Evolutionary conservation across 495 filamentous ascomycete species (phyloP).

Genomic region (Aspergillus hancockii): DNA sequence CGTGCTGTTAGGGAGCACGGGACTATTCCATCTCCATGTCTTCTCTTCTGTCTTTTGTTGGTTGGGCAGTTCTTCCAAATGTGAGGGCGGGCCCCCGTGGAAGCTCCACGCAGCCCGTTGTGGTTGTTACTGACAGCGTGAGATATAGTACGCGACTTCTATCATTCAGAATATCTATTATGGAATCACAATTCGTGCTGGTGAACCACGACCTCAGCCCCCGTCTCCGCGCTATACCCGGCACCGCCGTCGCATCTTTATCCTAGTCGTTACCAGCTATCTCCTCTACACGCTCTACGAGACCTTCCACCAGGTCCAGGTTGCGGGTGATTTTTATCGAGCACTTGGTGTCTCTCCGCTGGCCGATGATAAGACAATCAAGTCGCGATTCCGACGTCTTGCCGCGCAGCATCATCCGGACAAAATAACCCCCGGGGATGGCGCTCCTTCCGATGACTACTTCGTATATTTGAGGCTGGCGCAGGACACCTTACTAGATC

Average conservation of each 20-base stretch:
- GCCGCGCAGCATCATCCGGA: slow-evolving; percentile 88
- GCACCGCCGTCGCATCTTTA: slow-evolving; percentile 79
- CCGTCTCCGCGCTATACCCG: slow-evolving; percentile 65
- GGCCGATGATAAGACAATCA: slow-evolving; percentile 73
- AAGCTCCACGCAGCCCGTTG: not conserved
- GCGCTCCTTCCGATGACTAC: slow-evolving; percentile 50
- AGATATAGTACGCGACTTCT: slow-evolving; percentile 68
- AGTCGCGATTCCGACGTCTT: slow-evolving; percentile 81
- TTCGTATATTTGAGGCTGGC: slow-evolving; percentile 83
- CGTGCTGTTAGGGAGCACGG: not conserved
- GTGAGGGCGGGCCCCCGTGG: slow-evolving; percentile 46
- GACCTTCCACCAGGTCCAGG: slow-evolving; percentile 76
- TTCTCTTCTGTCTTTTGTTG: slow-evolving; percentile 68
- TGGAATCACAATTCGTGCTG: slow-evolving; percentile 85
- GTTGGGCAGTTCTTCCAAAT: slow-evolving; percentile 79
- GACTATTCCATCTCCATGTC: slow-evolving; percentile 35
- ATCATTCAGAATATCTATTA: slow-evolving; percentile 84
- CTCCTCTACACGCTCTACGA: slow-evolving; percentile 94
- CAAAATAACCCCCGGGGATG: slow-evolving; percentile 55
- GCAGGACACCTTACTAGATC: slow-evolving; percentile 78
- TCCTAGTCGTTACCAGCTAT: slow-evolving; percentile 77
- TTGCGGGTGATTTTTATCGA: slow-evolving; percentile 73
- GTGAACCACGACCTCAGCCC: slow-evolving; percentile 76
- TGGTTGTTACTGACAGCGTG: not conserved
- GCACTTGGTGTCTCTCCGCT: slow-evolving; percentile 66